Percentiles rank a stretch among this genome's conserved stretches.
Evolutionary conservation across 2,329 filamentous ascomycete species (phyloP).

Genomic region (Ceratocystis alfenasii): DNA sequence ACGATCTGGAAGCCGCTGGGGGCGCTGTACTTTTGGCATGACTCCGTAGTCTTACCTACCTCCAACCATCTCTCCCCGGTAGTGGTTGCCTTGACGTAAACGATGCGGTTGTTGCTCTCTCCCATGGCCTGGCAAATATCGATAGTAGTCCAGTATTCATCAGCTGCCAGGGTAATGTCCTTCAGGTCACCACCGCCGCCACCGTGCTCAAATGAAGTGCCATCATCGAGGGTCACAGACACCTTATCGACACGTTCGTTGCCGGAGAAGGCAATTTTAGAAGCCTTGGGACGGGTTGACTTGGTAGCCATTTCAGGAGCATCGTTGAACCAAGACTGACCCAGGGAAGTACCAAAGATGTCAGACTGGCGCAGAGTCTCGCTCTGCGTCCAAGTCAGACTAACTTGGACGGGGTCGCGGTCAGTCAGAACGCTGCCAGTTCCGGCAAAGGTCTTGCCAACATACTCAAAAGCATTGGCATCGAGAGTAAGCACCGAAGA

Average conservation of each 20-base stretch:
- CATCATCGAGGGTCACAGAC: constrained; percentile 37
- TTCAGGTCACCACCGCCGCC: constrained; percentile 39
- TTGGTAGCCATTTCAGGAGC: constrained; percentile 31
- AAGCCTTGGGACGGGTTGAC: constrained; percentile 29
- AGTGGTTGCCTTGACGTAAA: constrained; percentile 44
- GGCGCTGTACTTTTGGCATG: constrained; percentile 38
- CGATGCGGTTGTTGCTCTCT: constrained; percentile 38
- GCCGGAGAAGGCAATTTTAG: constrained; percentile 37
- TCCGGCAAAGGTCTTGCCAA: constrained; percentile 44
- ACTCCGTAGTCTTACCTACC: constrained; percentile 35
- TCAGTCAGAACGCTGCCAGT: constrained; percentile 47
- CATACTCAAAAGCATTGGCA: constrained; percentile 44
- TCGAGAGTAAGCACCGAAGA: constrained; percentile 36
- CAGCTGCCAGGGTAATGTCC: constrained; percentile 34
- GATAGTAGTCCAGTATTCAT: constrained; percentile 40
- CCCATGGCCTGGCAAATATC: constrained; percentile 41
- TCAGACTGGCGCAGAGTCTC: constrained; percentile 26
- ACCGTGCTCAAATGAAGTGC: constrained; percentile 40
- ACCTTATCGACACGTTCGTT: constrained; percentile 40
- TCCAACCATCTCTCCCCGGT: constrained; percentile 36
- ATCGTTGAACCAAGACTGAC: constrained; percentile 44
- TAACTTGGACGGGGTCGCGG: constrained; percentile 49
- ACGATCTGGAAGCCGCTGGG: constrained; percentile 40
- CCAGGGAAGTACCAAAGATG: constrained; percentile 38
- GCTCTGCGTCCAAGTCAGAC: constrained; percentile 36